Base-by-base conservation (phyloP, 1,139 yeast species). In the Kurtzmaniella quercitrusa region DNA sequence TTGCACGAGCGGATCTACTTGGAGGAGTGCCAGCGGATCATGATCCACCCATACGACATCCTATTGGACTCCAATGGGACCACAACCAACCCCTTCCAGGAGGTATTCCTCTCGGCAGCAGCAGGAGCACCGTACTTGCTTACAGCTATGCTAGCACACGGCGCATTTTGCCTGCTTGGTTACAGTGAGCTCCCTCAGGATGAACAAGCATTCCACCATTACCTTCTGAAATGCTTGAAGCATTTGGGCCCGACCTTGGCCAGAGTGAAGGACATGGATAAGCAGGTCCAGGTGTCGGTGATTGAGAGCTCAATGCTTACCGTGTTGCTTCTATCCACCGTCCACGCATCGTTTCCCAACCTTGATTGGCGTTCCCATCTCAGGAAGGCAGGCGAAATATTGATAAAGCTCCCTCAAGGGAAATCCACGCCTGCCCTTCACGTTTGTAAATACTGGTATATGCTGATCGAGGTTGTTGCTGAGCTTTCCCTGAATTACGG, bases 361-460 rank as follows among this genome's bases (percentile, higher is more conserved):
- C 82, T 82, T 46, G 80, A 81, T 52, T 85, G 93, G 94, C 68
- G 93, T 49, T 83, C 90, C 0, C 93, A 85, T 65, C 64, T 85
- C 41, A 71, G 77, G 51, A 91, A 91, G 19, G 91, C 89, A 1
- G 83, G 84, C 49, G 88, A 83, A 51, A 62, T 85, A 18, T 63
- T 82, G 39, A 64, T 84, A 44, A 81, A 81, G 49, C 14, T 31
- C 10, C 16, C 16, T 9, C 58, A 31, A 9, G 16, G 18, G 9
- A 27, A n/a, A 27, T 60, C 51, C 63, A 65, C 36, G 54, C 60
- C 48, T 57, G 54, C 62, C 11, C 59, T 83, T 43, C 74, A 82
- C 19, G 77, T 84, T 45, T 85, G 91, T 53, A 78, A 82, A 49
- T 70, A 74, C 43, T 85, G 93, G 93, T 81, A 80, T 52, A 73